Percentiles rank a stretch among this genome's conserved stretches.
Conservation (phyloP, 352 stramenopile species). For the Thraustotheca clavata region DNA sequence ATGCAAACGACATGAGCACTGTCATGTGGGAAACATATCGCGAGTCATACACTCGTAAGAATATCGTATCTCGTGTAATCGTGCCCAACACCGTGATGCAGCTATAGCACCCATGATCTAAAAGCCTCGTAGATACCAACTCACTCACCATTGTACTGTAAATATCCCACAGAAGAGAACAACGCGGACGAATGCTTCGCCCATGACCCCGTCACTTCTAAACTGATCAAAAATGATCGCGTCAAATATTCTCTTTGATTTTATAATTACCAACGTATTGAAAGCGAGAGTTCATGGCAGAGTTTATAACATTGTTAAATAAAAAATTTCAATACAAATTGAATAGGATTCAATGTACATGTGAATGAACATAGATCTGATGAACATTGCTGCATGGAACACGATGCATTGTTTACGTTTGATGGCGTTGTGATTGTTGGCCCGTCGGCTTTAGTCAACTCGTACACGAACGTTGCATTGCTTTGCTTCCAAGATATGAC, state of each 20-base stretch:
- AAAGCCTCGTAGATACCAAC: background rate
- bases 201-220: background rate
- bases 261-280: background rate
- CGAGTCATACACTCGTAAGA: conserved; percentile 59
- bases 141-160: conserved; percentile 45
- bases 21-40: conserved; percentile 66
- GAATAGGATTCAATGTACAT: too few species aligned
- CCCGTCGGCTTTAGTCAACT: too few species aligned
- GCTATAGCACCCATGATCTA: conserved; percentile 9
- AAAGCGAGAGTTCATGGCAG: background rate
- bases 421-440: too few species aligned
- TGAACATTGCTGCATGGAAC: too few species aligned
- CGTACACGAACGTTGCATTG: too few species aligned
- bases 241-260: background rate
- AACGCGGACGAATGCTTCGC: conserved; percentile 31
- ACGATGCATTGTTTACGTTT: too few species aligned
- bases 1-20: conserved; percentile 59
- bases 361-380: too few species aligned
- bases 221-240: background rate
- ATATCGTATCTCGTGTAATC: conserved; percentile 77
- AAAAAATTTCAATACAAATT: background rate
- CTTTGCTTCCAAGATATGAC: too few species aligned
- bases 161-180: conserved; percentile 77
- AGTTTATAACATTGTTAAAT: background rate
- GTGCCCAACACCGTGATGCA: conserved; percentile 61